Evolutionary conservation across 768 basidiomycete species (phyloP), one percentile per base, ranked within the genome.

Genomic region (Lenzites betulinus): DNA sequence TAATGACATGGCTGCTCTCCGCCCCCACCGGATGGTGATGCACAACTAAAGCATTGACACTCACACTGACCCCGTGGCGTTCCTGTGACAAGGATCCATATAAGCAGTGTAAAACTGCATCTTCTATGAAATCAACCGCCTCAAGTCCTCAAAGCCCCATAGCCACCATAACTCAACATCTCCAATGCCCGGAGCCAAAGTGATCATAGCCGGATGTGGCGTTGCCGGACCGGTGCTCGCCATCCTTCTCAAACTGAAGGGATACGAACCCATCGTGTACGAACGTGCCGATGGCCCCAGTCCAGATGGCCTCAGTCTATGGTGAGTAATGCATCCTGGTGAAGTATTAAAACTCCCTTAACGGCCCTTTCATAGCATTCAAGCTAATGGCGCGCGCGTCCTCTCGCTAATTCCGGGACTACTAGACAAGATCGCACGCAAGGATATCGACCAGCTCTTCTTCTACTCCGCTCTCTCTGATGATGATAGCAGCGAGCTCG

Each of bases 181-280:
- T 42, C 6, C 41, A 18, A 60, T 53, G 52, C 13, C 52, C 3
- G 18, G 38, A 6, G 69, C 73, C 20, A 77, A 71, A 62, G 73
- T 78, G 28, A 73, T 78, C 57, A 69, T 78, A 47, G 72, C 73
- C 9, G 78, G 78, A 22, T 70, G 69, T 20, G 78, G 78, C 3
- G 73, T 78, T 38, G 77, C 75, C 12, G 78, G 78, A 13, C 75
- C 77, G 16, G 72, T 77, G 3, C 73, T 79, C 39, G 76, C 75
- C 1, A 67, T 75, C 25, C 69, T 76, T 15, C 70, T 79, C 30
- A 77, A 74, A 54, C 64, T 66, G 23, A 74, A 75, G 54, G 77
- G 77, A 18, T 78, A 75, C 58, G 66, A 71, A 2, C 75, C 76
- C 11, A 66, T 77, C 51, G 60, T 78, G 0, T 78, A 75, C 59